Evolutionary conservation across 2,329 filamentous ascomycete genomes (phyloP).

Genomic region (Periconia digitata): DNA sequence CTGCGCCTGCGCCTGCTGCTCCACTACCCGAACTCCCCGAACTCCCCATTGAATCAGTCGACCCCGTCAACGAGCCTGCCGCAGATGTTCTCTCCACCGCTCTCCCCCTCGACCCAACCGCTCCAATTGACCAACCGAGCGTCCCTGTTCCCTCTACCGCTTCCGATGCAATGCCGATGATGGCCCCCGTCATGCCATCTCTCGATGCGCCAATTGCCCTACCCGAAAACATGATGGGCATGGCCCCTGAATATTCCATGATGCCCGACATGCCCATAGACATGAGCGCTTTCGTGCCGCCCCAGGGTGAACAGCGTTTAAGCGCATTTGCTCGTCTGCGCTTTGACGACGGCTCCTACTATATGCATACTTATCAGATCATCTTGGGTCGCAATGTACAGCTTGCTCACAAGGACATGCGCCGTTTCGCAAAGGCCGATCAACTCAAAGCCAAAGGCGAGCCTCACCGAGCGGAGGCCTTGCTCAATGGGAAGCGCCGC

Average conservation of each 20-base stretch:
- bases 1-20: background rate
- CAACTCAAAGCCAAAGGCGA: conserved; percentile 29
- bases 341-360: conserved; percentile 75
- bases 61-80: background rate
- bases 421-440: conserved; percentile 44
- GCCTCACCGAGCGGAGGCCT: conserved; percentile 22
- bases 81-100: background rate
- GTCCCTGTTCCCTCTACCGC: background rate
- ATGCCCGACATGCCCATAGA: background rate
- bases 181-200: conserved; percentile 14
- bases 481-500: conserved; percentile 44
- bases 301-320: conserved; percentile 42
- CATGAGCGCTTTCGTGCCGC: conserved; percentile 3
- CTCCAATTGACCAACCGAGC: background rate
- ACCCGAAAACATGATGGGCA: conserved; percentile 8
- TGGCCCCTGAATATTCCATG: conserved; percentile 8
- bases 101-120: background rate
- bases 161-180: conserved; percentile 4
- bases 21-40: background rate
- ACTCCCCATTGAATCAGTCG: background rate
- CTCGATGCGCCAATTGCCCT: conserved; percentile 28
- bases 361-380: conserved; percentile 74
- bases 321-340: conserved; percentile 67
- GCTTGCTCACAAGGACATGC: conserved; percentile 53
- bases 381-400: conserved; percentile 70